Base-by-base conservation (phyloP, 2,329 filamentous ascomycete species). In the Xylariaceae sp. region DNA sequence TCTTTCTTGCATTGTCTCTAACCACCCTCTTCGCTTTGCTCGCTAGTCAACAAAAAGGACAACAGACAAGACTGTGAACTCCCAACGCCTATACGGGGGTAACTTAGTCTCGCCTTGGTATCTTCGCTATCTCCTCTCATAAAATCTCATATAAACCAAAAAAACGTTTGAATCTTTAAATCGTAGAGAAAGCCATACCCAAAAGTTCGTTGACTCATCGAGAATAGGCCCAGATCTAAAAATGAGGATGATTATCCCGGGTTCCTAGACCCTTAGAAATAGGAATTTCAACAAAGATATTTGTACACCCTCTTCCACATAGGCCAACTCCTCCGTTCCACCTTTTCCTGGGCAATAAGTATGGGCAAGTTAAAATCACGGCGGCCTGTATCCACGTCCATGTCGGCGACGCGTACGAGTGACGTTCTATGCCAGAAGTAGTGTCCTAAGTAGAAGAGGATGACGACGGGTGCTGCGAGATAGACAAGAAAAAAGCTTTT, bases 341-440 rank as follows among this genome's bases (percentile, higher is more conserved):
- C 88, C 34, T 81, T 77, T 78, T 97, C 94, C 73, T 96, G 89
- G 37, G 87, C 87, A 46, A 96, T 79, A 46, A 98, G 76, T 58
- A 90, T 85, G 24, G 87, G 85, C 40, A 97, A 76, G 71, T 96
- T 93, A 56, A 97, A 83, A 69, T 96, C 92, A 23, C 93, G 82
- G 24, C 92, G 86, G 2, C 94, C 94, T 0, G 92, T 96, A 58
- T 89, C 85, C 61, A 97, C 76, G 74, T 97, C 93, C 87, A 97
- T 96, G 61, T 96, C 88, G 47, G 82, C 79, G 29, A 83, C 75
- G 16, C 82, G 79, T 39, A 96, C 81, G 55, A 91, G 80, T 1
- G 79, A 76, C 1, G 92, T 96, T 54, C 80, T 81, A 71, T 85
- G 90, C 74, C 80, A 89, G 29, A 95, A 14, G 76, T 96, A 96